A percentile compares a stretch with the other conserved stretches of the same genome.
phyloP scores from a whole-genome alignment of 257 asterid species.

The Capsicum baccatum region DNA sequence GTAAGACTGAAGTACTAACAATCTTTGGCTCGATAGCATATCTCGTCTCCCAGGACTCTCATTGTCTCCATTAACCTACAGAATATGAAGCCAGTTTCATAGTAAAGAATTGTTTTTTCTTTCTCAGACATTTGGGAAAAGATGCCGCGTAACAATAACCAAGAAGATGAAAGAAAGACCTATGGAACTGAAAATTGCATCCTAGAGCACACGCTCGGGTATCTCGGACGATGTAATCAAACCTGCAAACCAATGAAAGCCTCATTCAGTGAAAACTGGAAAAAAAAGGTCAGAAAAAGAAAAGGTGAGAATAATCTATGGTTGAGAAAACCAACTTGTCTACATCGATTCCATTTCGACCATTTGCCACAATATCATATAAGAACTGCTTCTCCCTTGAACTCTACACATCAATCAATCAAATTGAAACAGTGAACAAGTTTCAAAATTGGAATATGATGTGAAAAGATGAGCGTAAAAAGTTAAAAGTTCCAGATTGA shows the following conservation, averaged over 20 bases:
- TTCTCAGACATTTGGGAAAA: background rate
- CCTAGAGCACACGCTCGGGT: conserved; percentile 95
- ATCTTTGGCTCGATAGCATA: conserved; percentile 90
- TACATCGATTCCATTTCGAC: conserved; percentile 94
- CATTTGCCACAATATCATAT: conserved; percentile 97
- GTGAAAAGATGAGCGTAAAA: conserved; percentile 30
- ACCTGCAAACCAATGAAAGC: conserved; percentile 53
- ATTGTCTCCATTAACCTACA: conserved; percentile 86
- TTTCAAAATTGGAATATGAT: conserved; percentile 28
- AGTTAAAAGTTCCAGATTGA: conserved; percentile 27
- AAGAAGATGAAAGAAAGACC: conserved; percentile 49
- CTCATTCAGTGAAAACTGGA: background rate
- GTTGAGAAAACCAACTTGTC: conserved; percentile 78
- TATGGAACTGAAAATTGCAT: conserved; percentile 81
- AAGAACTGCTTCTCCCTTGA: conserved; percentile 76
- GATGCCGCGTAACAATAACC: background rate
- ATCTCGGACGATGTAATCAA: conserved; percentile 89
- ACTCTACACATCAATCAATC: conserved; percentile 51
- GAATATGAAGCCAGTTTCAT: conserved; percentile 29
- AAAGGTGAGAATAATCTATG: conserved; percentile 30
- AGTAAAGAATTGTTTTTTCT: conserved; percentile 3
- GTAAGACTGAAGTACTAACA: conserved; percentile 48
- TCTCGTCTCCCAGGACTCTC: conserved; percentile 93
- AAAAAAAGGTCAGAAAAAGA: background rate
- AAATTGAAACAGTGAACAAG: conserved; percentile 2